These are phyloP conservation scores for Ambrosiella xylebori DNA, from an alignment of 2,329 filamentous ascomycete genomes.

Conservation along the genomic window DNA sequence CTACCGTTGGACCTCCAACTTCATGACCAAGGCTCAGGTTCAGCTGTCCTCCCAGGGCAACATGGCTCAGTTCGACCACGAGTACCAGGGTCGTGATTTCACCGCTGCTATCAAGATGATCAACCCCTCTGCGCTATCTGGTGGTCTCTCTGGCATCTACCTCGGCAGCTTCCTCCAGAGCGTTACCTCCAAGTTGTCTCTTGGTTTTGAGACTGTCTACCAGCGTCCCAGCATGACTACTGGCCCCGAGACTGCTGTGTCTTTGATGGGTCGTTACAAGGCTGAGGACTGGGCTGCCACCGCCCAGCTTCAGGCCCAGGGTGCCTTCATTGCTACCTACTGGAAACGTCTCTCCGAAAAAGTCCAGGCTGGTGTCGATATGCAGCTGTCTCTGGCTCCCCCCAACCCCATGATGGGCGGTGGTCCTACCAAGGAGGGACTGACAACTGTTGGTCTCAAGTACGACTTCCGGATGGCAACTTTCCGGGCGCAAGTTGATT, in stretches of 20 bases:
- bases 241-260: constrained; percentile 78
- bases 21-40: constrained; percentile 75
- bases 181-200: constrained; percentile 66
- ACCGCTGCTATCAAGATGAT: constrained; percentile 82
- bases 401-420: constrained; percentile 56
- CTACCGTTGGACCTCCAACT: constrained; percentile 65
- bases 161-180: constrained; percentile 93
- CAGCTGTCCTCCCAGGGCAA: constrained; percentile 61
- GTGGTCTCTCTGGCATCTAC: constrained; percentile 83
- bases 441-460: constrained; percentile 84
- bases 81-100: constrained; percentile 88
- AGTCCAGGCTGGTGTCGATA: constrained; percentile 88
- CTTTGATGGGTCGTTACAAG: constrained; percentile 86
- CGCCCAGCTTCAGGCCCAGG: constrained; percentile 75
- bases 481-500: constrained; percentile 91
- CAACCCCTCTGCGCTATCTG: constrained; percentile 88
- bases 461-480: constrained; percentile 95
- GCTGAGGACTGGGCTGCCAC: constrained; percentile 82
- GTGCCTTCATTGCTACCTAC: constrained; percentile 78
- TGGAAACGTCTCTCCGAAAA: constrained; percentile 87
- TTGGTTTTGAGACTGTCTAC: constrained; percentile 88
- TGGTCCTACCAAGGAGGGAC: constrained; percentile 65
- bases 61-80: constrained; percentile 52
- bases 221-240: constrained; percentile 70
- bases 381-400: constrained; percentile 68